These are phyloP conservation scores for Solanum pennellii DNA, from an alignment of 257 asterid species.

Conservation along the genomic window DNA sequence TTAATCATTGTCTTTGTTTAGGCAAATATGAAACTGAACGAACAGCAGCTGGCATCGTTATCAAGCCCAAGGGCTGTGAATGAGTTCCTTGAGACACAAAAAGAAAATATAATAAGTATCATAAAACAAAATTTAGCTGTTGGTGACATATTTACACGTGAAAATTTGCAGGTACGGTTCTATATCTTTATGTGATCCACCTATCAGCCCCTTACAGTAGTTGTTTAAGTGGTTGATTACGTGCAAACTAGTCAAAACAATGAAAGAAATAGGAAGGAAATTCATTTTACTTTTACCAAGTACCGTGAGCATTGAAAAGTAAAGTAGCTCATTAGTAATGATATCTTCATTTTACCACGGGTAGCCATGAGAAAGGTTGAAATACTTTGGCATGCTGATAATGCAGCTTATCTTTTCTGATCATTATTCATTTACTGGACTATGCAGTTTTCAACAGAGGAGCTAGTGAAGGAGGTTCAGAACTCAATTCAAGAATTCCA, in stretches of 20 bases:
- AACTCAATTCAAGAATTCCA: constrained; percentile 64
- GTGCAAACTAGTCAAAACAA: background rate
- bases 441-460: constrained; percentile 67
- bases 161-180: constrained; percentile 64
- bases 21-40: constrained; percentile 75
- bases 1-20: constrained; percentile 8
- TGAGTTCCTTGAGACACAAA: constrained; percentile 55
- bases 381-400: background rate
- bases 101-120: constrained; percentile 57
- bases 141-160: constrained; percentile 89
- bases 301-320: background rate
- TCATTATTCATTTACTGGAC: background rate
- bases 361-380: background rate
- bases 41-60: constrained; percentile 68
- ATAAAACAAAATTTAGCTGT: constrained; percentile 92
- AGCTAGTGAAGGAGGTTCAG: constrained; percentile 75
- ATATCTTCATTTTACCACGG: background rate
- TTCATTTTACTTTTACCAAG: background rate
- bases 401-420: background rate
- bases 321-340: background rate
- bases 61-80: constrained; percentile 89
- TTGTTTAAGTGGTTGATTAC: background rate
- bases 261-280: background rate
- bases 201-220: background rate
- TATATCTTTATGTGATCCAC: background rate